Evolutionary conservation across 2,329 filamentous ascomycete species (phyloP).

Genomic region (Madurella mycetomatis): DNA sequence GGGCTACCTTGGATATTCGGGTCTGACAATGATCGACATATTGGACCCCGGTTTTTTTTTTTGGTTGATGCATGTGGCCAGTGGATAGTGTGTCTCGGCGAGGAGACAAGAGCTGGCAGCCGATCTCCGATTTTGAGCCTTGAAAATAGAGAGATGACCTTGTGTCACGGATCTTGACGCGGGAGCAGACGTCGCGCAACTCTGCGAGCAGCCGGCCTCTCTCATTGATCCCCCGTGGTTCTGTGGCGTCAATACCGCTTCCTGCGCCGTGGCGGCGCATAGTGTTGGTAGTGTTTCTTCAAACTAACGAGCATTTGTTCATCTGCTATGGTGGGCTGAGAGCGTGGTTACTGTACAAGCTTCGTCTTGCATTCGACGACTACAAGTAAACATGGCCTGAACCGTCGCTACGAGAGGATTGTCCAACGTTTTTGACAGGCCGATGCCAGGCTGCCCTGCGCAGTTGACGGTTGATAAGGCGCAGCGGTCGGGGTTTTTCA

Average conservation of each 20-base stretch:
- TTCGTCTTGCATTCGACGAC: not conserved
- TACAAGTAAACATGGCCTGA: not conserved
- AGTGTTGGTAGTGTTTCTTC: no score
- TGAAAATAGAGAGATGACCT: not conserved
- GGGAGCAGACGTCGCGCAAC: no score
- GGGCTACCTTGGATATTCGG: not conserved
- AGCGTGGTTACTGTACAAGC: no score
- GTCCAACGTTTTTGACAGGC: not conserved
- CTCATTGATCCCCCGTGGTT: no score
- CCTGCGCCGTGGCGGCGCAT: not conserved
- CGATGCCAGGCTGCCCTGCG: slow-evolving; percentile 13
- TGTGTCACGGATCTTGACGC: no score
- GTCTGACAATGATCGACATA: not conserved
- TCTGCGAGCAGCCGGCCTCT: no score
- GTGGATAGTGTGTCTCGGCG: not conserved
- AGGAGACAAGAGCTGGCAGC: not conserved
- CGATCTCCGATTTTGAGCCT: not conserved
- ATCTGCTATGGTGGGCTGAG: no score
- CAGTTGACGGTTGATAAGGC: slow-evolving; percentile 19
- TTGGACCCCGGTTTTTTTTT: not conserved
- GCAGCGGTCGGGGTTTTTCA: slow-evolving; percentile 12
- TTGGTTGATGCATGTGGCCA: not conserved
- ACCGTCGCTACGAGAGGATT: not conserved
- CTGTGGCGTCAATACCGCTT: no score
- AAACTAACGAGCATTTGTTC: no score